Evolutionary conservation across 495 filamentous ascomycete genomes (phyloP).

Genomic region (Trichoderma parareesei): DNA sequence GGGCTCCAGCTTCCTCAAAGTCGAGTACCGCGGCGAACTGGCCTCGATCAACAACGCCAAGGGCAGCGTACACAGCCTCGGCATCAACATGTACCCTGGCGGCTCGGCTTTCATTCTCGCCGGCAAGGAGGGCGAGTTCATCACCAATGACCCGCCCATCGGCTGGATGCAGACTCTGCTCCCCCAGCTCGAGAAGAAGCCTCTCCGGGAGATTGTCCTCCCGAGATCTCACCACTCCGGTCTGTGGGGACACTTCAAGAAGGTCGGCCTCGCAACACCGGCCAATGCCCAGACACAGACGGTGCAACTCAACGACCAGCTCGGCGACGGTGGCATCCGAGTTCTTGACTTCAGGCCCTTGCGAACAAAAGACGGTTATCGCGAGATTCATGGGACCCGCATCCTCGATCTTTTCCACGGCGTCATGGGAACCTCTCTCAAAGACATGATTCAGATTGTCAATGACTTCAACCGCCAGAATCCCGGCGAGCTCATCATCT

Average conservation of each 20-base stretch:
- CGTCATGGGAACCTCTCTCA: background rate
- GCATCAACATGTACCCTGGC: background rate
- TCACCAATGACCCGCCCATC: conserved; percentile 1
- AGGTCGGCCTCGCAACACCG: background rate
- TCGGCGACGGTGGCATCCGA: conserved; percentile 5
- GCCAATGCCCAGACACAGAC: background rate
- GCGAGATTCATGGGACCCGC: background rate
- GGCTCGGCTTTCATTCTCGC: conserved; percentile 10
- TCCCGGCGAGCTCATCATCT: conserved; percentile 13
- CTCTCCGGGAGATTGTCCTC: conserved; percentile 8
- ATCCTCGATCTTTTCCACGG: background rate
- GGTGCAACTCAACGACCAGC: background rate
- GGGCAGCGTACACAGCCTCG: background rate
- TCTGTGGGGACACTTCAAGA: background rate
- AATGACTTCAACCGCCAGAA: conserved; percentile 6
- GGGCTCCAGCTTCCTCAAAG: background rate
- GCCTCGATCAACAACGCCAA: background rate
- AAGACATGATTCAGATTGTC: background rate
- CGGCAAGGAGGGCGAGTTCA: conserved; percentile 5
- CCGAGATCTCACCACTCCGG: conserved; percentile 6
- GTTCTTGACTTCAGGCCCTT: conserved; percentile 3
- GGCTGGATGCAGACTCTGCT: conserved; percentile 10
- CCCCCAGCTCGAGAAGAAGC: background rate
- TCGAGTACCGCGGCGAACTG: background rate
- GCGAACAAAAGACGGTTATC: background rate